Evolutionary conservation across 352 stramenopile genomes (phyloP).

Genomic region (Globisporangium irregulare): DNA sequence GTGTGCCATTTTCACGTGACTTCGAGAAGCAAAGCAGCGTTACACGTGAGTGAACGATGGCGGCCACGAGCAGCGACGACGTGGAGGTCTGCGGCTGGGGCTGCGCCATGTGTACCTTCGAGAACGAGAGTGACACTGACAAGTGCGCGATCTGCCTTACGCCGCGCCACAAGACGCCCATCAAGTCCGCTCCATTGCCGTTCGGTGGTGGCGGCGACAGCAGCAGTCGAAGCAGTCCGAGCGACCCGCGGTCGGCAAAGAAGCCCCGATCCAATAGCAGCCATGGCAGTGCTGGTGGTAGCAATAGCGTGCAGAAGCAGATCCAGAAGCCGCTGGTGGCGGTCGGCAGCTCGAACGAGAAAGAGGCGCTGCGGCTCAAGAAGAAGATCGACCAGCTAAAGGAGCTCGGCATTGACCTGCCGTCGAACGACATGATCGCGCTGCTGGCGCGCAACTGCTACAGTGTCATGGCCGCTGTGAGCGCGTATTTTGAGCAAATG

Average conservation of each 20-base stretch:
- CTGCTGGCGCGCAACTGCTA: constrained; percentile 76
- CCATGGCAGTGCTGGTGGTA: not conserved
- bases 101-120: constrained; percentile 72
- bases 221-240: constrained; percentile 1
- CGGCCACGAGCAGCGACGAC: not conserved
- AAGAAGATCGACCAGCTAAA: constrained; percentile 76
- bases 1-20: not conserved
- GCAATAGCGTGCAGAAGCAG: constrained; percentile 13
- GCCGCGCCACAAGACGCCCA: constrained; percentile 5
- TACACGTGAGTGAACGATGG: not conserved
- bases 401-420: constrained; percentile 72
- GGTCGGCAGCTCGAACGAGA: constrained; percentile 61
- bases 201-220: not conserved
- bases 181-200: not conserved
- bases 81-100: constrained; percentile 33
- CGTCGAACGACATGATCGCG: constrained; percentile 40
- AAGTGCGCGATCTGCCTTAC: constrained; percentile 60
- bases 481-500: constrained; percentile 70
- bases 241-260: constrained; percentile 14
- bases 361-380: constrained; percentile 51
- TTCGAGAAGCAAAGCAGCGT: not conserved
- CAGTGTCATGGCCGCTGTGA: constrained; percentile 62
- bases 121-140: constrained; percentile 39
- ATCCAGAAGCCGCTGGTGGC: constrained; percentile 43
- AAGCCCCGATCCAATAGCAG: constrained; percentile 12